A percentile compares a stretch with the other conserved stretches of the same genome.
Evolutionary conservation across 495 filamentous ascomycete genomes (phyloP).

Genomic region (Niebla homalea): DNA sequence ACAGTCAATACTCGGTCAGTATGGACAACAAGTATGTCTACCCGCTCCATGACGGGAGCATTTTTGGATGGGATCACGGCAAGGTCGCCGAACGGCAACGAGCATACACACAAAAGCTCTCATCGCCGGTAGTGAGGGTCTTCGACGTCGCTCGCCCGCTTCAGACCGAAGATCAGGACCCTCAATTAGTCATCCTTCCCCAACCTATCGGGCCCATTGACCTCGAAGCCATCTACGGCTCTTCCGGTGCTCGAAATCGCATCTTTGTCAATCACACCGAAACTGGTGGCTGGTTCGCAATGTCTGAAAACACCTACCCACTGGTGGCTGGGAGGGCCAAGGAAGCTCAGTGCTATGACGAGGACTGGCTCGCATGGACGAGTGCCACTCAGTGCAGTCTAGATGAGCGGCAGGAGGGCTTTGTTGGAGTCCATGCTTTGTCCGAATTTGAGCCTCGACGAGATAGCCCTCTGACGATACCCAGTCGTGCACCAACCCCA

Average conservation of each 20-base stretch:
- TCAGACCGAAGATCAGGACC: conserved; percentile 40
- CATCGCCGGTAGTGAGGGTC: conserved; percentile 75
- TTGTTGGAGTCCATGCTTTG: conserved; percentile 41
- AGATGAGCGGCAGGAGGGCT: conserved; percentile 33
- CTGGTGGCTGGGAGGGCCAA: conserved; percentile 57
- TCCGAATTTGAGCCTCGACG: conserved; percentile 10
- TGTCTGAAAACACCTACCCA: conserved; percentile 80
- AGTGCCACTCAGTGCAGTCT: conserved; percentile 28
- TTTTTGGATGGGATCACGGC: conserved; percentile 66
- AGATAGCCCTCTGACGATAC: conserved; percentile 19
- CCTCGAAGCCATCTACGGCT: conserved; percentile 37
- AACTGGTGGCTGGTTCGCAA: conserved; percentile 79
- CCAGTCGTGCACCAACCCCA: conserved; percentile 14
- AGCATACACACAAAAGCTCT: conserved; percentile 51
- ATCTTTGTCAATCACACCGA: conserved; percentile 83
- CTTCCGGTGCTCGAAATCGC: conserved; percentile 43
- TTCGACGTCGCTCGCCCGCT: conserved; percentile 76
- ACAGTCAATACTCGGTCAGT: conserved; percentile 61
- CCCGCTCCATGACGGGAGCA: conserved; percentile 71
- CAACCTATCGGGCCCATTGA: conserved; percentile 64
- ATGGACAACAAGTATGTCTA: conserved; percentile 86
- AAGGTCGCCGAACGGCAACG: conserved; percentile 36
- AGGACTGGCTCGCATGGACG: conserved; percentile 34
- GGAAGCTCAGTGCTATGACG: conserved; percentile 49
- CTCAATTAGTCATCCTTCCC: conserved; percentile 65